Evolutionary conservation across 164 flowering plant genomes (phyloP).

Genomic region (Brasenia schreberi): DNA sequence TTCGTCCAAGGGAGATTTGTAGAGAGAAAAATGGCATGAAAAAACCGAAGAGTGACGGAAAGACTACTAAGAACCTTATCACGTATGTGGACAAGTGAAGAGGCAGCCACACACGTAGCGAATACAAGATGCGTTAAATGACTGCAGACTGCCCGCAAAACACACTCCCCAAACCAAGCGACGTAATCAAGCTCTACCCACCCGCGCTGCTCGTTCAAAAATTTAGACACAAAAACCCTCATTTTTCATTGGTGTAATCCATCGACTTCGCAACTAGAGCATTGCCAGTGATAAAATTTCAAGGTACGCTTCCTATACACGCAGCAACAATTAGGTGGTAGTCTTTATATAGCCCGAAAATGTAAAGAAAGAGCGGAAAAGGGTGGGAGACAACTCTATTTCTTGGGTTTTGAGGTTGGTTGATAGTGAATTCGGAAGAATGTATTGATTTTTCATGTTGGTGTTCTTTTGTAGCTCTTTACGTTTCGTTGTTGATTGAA

Average conservation of each 20-base stretch:
- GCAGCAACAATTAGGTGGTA: not conserved
- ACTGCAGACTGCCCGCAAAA: not conserved
- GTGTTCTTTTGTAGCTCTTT: not conserved
- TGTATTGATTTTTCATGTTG: not conserved
- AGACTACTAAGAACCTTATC: not conserved
- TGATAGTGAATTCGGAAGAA: not conserved
- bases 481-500: not conserved
- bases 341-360: not conserved
- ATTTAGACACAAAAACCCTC: not conserved
- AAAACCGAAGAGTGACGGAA: not conserved
- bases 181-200: not conserved
- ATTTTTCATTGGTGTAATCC: not conserved
- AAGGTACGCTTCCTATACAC: not conserved
- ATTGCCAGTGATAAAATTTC: not conserved
- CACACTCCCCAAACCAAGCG: not conserved
- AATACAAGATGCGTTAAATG: not conserved
- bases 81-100: not conserved
- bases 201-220: not conserved
- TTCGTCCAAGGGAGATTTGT: not conserved
- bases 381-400: too few relatives aligned
- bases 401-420: not conserved
- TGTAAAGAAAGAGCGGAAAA: not conserved
- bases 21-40: not conserved
- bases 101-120: not conserved
- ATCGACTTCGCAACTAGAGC: not conserved